Evolutionary conservation across 768 basidiomycete species (phyloP), one percentile per base, ranked within the genome.

Genomic region (Phlebiopsis gigantea): DNA sequence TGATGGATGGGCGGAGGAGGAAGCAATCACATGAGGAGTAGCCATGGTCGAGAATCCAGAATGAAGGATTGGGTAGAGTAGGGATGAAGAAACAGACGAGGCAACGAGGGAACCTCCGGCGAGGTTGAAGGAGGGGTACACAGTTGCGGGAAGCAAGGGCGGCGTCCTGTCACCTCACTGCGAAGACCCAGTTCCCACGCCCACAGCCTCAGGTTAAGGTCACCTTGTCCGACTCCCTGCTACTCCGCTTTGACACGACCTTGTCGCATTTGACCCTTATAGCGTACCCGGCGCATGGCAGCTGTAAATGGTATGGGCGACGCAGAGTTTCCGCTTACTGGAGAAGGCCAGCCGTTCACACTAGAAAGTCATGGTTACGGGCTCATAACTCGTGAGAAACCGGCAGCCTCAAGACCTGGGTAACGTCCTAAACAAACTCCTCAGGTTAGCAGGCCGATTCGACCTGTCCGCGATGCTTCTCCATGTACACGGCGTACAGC

Each of bases 11-110:
- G 75, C 75, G 45, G 83, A 87, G 58, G 88, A 88, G 41, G 88
- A 88, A 48, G 89, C 83, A 63, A 91, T 87, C 69, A 90, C 87
- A 76, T 91, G 89, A 61, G 88, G 85, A 57, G 89, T 90, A 57
- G 88, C 79, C 89, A 90, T 91, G 61, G 59, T 65, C 29, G 48
- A 48, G 43, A 50, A 19, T 39, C 53, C 57, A 58, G 49, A 54
- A 53, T 44, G 56, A 54, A 49, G 55, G 61, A 60, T 55, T 61
- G 58, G 57, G 57, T 58, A 52, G 48, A 57, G 55, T 46, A 63
- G 59, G 39, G 53, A 51, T 39, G 53, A 50, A 56, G n/a, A 56
- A 47, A 52, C 50, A 57, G 61, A 29, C 25, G 46, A 39, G 41
- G 52, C 57, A 49, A 28, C 39, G 44, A 52, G 53, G 42, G 51